Percentiles rank a stretch among this genome's conserved stretches.
These are phyloP conservation scores for Nyssa sinensis DNA, from an alignment of 148 eudicot species.

Conservation along the genomic window DNA sequence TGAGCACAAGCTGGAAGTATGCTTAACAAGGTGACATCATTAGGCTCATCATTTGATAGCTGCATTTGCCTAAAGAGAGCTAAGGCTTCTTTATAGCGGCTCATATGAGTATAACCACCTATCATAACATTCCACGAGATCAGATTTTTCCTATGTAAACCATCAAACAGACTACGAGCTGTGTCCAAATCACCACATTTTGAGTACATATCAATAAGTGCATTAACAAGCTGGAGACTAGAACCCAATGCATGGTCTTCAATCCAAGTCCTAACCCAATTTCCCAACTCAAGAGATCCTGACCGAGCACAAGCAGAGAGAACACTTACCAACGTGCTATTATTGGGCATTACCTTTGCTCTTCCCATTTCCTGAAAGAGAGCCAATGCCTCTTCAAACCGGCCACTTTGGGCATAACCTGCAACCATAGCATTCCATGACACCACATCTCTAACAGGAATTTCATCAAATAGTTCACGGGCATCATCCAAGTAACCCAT, in stretches of 20 bases:
- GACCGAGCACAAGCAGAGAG: slow-evolving; percentile 56
- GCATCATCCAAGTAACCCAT: slow-evolving; percentile 52
- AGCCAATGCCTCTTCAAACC: slow-evolving; percentile 30
- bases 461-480: slow-evolving; percentile 53
- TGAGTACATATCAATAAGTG: slow-evolving; percentile 58
- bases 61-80: slow-evolving; percentile 53
- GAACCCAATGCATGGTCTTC: slow-evolving; percentile 24
- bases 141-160: slow-evolving; percentile 36
- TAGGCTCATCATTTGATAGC: slow-evolving; percentile 27
- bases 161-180: slow-evolving; percentile 44
- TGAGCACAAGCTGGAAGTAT: slow-evolving; percentile 56
- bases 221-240: slow-evolving; percentile 38
- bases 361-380: slow-evolving; percentile 50
- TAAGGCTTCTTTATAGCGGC: slow-evolving; percentile 45
- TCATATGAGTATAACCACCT: slow-evolving; percentile 50
- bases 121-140: slow-evolving; percentile 71
- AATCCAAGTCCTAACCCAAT: slow-evolving; percentile 39
- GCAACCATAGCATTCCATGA: slow-evolving; percentile 76
- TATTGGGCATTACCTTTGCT: slow-evolving; percentile 32
- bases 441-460: slow-evolving; percentile 59
- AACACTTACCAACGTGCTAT: slow-evolving; percentile 42
- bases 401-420: slow-evolving; percentile 46
- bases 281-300: slow-evolving; percentile 44
- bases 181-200: slow-evolving; percentile 50
- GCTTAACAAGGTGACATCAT: slow-evolving; percentile 51